phyloP scores from a whole-genome alignment of 805 yeast species.

The Peterozyma xylosa region DNA sequence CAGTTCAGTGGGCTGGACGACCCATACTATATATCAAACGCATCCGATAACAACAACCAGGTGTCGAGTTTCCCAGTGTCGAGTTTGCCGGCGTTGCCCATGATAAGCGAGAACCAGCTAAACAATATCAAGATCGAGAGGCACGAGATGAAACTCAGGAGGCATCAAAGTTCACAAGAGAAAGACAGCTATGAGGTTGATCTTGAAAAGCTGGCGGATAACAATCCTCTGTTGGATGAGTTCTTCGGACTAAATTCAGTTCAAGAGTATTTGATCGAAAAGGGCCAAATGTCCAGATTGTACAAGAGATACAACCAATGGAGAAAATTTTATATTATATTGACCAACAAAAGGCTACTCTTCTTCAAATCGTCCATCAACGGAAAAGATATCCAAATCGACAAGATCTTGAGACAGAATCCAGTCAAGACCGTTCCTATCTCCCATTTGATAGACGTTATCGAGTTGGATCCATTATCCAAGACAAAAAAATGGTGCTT shows the following conservation, averaged over 20 bases:
- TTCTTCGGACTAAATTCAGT: background rate
- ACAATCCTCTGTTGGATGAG: background rate
- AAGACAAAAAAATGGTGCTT: constrained; percentile 36
- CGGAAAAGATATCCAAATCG: constrained; percentile 3
- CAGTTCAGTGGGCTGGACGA: constrained; percentile 10
- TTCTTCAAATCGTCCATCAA: constrained; percentile 28
- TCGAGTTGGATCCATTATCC: constrained; percentile 41
- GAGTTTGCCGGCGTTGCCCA: constrained; percentile 1
- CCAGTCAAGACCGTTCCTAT: constrained; percentile 26
- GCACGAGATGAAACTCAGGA: constrained; percentile 13
- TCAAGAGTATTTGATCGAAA: constrained; percentile 27
- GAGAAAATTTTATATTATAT: constrained; percentile 33
- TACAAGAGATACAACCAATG: constrained; percentile 39
- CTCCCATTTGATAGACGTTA: constrained; percentile 34
- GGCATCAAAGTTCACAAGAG: constrained; percentile 4
- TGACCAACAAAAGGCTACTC: constrained; percentile 31
- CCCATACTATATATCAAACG: constrained; percentile 7
- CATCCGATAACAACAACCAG: constrained; percentile 3
- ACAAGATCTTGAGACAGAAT: constrained; percentile 5
- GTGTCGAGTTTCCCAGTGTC: constrained; percentile 2
- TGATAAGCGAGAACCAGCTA: constrained; percentile 6
- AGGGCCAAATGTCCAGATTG: constrained; percentile 33
- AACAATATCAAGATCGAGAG: constrained; percentile 1
- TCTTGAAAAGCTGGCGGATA: background rate
- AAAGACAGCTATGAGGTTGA: background rate